Evolutionary conservation across 352 stramenopile species (phyloP).

Genomic region (Phytophthora agathidicida): DNA sequence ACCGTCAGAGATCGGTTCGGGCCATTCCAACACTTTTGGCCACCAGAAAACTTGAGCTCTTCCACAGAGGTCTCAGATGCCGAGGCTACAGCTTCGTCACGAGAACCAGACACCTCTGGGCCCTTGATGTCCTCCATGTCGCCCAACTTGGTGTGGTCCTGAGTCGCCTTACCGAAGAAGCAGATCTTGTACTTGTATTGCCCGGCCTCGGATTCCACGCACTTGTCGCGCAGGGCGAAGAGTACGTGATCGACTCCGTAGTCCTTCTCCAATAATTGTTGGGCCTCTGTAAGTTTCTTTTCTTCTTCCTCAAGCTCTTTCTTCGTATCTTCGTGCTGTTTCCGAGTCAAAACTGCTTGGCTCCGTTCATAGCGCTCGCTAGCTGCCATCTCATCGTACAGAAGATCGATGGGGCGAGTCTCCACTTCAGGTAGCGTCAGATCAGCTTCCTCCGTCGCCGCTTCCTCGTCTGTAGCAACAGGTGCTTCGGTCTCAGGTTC

Average conservation of each 20-base stretch:
- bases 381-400: slow-evolving; percentile 59
- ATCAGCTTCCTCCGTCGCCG: slow-evolving; percentile 40
- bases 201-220: slow-evolving; percentile 64
- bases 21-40: slow-evolving; percentile 90
- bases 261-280: slow-evolving; percentile 49
- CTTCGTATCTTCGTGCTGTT: slow-evolving; percentile 49
- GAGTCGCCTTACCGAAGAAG: slow-evolving; percentile 83
- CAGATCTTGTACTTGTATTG: slow-evolving; percentile 90
- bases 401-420: slow-evolving; percentile 55
- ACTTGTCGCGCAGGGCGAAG: slow-evolving; percentile 72
- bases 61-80: slow-evolving; percentile 14
- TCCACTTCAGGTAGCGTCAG: slow-evolving; percentile 58
- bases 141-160: slow-evolving; percentile 82
- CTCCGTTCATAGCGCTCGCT: slow-evolving; percentile 51
- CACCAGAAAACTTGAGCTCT: slow-evolving; percentile 66
- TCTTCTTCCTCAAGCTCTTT: slow-evolving; percentile 44
- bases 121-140: slow-evolving; percentile 53
- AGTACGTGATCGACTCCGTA: slow-evolving; percentile 75
- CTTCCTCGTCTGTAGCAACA: slow-evolving; percentile 17
- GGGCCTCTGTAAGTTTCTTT: slow-evolving; percentile 34
- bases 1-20: slow-evolving; percentile 82
- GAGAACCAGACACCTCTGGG: neutral
- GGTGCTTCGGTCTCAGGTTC: slow-evolving; percentile 19
- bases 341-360: slow-evolving; percentile 52
- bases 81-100: neutral